A percentile compares a stretch with the other conserved stretches of the same genome.
These are phyloP conservation scores for Neohortaea acidophila DNA, from an alignment of 495 filamentous ascomycete genomes.

Conservation along the genomic window DNA sequence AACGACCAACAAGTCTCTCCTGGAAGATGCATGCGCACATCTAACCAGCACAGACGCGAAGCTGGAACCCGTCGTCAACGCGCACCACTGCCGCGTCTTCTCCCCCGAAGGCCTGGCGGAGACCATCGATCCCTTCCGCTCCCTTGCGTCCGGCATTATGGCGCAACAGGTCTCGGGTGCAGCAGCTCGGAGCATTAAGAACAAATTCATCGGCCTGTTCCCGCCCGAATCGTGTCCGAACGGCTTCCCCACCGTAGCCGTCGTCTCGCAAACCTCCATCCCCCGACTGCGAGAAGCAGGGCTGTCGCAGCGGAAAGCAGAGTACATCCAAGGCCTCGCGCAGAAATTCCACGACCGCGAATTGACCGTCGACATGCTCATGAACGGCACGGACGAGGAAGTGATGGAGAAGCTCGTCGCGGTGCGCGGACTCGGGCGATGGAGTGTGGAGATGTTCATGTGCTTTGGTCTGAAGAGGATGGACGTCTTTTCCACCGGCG, in stretches of 20 bases:
- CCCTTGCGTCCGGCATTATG: slow-evolving; percentile 72
- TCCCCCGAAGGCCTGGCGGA: slow-evolving; percentile 69
- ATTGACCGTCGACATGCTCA: slow-evolving; percentile 57
- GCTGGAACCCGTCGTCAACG: slow-evolving; percentile 55
- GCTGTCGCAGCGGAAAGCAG: slow-evolving; percentile 80
- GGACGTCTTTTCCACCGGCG: slow-evolving; percentile 86
- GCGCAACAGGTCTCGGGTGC: slow-evolving; percentile 91
- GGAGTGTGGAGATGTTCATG: slow-evolving; percentile 97
- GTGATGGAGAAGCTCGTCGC: slow-evolving; percentile 66
- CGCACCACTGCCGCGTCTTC: slow-evolving; percentile 64
- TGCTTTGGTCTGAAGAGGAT: slow-evolving; percentile 79
- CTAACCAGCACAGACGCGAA: slow-evolving; percentile 61
- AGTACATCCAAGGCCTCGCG: slow-evolving; percentile 77
- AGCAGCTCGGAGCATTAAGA: slow-evolving; percentile 74
- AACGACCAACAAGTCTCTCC: slow-evolving; percentile 38
- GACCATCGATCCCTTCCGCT: slow-evolving; percentile 72
- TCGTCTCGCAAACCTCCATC: slow-evolving; percentile 47
- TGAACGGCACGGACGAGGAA: slow-evolving; percentile 69
- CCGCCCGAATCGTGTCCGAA: slow-evolving; percentile 20
- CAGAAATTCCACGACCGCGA: slow-evolving; percentile 63
- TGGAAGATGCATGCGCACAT: slow-evolving; percentile 65
- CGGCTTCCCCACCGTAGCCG: slow-evolving; percentile 60
- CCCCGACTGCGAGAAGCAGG: slow-evolving; percentile 64
- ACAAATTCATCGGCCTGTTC: slow-evolving; percentile 73
- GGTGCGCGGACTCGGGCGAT: slow-evolving; percentile 71